phyloP scores from a whole-genome alignment of 2,329 filamentous ascomycete genomes.

The Malbranchea zuffiana region DNA sequence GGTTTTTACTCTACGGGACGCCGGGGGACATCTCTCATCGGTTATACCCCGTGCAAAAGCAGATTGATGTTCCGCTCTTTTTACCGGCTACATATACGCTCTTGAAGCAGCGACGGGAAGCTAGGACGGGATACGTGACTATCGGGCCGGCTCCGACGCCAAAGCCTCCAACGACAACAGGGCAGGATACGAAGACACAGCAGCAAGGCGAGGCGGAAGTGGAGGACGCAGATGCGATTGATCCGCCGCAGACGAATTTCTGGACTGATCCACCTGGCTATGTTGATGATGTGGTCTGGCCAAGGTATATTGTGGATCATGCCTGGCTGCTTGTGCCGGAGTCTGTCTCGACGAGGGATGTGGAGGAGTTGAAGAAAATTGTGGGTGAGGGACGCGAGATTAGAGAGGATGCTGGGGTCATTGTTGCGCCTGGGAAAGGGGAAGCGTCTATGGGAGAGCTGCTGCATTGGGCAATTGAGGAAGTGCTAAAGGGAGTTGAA shows the following conservation, averaged over 20 bases:
- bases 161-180: neutral
- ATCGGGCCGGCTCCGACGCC: slow-evolving; percentile 30
- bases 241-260: slow-evolving; percentile 56
- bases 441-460: slow-evolving; percentile 51
- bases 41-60: slow-evolving; percentile 22
- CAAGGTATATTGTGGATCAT: slow-evolving; percentile 77
- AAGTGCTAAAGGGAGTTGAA: slow-evolving; percentile 37
- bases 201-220: slow-evolving; percentile 6
- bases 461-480: slow-evolving; percentile 58
- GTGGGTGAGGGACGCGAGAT: slow-evolving; percentile 27
- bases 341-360: slow-evolving; percentile 29
- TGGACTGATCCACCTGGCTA: slow-evolving; percentile 93
- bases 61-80: slow-evolving; percentile 66
- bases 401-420: slow-evolving; percentile 37
- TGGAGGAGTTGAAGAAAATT: slow-evolving; percentile 21
- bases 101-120: slow-evolving; percentile 32
- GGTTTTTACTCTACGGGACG: slow-evolving; percentile 69
- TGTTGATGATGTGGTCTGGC: slow-evolving; percentile 91
- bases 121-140: slow-evolving; percentile 38
- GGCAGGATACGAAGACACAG: neutral
- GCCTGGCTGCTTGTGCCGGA: slow-evolving; percentile 59
- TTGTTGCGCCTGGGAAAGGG: slow-evolving; percentile 40
- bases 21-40: slow-evolving; percentile 21
- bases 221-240: slow-evolving; percentile 18
- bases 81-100: slow-evolving; percentile 54